Evolutionary conservation across 163 green algal species (phyloP).

Genomic region (Chloroidium sp.): DNA sequence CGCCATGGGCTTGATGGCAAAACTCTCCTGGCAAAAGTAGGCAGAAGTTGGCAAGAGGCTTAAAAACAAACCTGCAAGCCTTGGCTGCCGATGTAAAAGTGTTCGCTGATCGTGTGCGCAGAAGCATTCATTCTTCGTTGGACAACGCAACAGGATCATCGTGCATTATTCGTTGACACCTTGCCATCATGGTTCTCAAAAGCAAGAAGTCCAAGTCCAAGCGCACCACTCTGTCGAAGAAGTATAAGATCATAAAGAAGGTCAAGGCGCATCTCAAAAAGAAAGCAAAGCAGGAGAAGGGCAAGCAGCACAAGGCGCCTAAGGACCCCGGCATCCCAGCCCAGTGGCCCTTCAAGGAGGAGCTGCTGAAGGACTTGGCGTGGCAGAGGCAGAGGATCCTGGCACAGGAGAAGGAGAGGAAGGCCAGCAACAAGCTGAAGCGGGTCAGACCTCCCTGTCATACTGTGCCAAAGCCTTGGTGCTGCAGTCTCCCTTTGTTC

Average conservation of each 20-base stretch:
- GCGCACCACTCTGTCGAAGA: slow-evolving; percentile 81
- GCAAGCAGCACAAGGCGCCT: slow-evolving; percentile 36
- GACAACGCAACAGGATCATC: too few relatives aligned
- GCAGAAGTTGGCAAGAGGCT: too few relatives aligned
- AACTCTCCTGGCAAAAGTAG: too few relatives aligned
- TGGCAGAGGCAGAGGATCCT: slow-evolving; percentile 62
- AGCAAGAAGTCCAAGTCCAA: slow-evolving; percentile 85
- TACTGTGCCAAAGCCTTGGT: background rate
- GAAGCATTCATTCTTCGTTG: too few relatives aligned
- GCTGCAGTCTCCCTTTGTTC: background rate
- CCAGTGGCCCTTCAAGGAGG: slow-evolving; percentile 90
- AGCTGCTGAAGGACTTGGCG: slow-evolving; percentile 88
- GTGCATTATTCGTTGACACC: background rate
- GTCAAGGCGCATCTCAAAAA: slow-evolving; percentile 92
- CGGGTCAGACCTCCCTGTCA: background rate
- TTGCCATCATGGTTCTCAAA: slow-evolving; percentile 29
- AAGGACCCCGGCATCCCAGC: slow-evolving; percentile 94
- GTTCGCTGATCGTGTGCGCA: too few relatives aligned
- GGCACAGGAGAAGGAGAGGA: slow-evolving; percentile 52
- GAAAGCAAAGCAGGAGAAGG: slow-evolving; percentile 80
- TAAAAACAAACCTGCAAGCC: too few relatives aligned
- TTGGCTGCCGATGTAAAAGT: too few relatives aligned
- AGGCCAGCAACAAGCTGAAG: slow-evolving; percentile 52
- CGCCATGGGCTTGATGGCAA: too few relatives aligned
- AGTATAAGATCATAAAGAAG: slow-evolving; percentile 91